phyloP scores from a whole-genome alignment of 129 eudicot genomes.

The Centella asiatica region DNA sequence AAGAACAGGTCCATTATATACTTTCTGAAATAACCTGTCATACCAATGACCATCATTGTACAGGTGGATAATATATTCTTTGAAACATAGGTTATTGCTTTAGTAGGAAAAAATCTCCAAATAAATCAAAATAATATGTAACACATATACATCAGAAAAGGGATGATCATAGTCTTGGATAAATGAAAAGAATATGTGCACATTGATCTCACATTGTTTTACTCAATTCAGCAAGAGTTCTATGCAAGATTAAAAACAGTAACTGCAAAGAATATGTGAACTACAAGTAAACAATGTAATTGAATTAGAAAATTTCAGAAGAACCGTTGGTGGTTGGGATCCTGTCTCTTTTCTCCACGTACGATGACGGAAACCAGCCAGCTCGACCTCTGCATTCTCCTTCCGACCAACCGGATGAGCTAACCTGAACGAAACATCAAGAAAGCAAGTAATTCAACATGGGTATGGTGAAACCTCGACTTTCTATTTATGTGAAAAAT shows the following conservation, averaged over 20 bases:
- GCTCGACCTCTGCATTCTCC: constrained; percentile 91
- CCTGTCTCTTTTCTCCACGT: constrained; percentile 80
- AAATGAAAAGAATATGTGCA: constrained; percentile 1
- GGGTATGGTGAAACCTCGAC: no score
- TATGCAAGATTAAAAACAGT: background rate
- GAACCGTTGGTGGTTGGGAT: constrained; percentile 49
- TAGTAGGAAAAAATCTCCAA: no score
- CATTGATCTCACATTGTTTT: background rate
- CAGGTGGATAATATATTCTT: no score
- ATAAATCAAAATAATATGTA: no score
- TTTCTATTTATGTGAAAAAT: no score
- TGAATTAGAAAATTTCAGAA: constrained; percentile 46
- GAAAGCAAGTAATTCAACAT: background rate
- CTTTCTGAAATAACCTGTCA: no score
- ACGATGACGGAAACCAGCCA: constrained; percentile 93
- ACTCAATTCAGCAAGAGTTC: background rate
- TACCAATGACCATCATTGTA: no score
- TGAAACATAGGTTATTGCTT: no score
- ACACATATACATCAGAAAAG: background rate
- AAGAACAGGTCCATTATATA: no score
- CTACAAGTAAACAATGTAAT: constrained; percentile 2
- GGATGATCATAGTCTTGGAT: background rate
- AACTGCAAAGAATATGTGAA: background rate
- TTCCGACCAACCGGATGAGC: constrained; percentile 87
- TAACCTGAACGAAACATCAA: constrained; percentile 41